These are phyloP conservation scores for Piloderma croceum DNA, from an alignment of 768 basidiomycete species.

Conservation along the genomic window DNA sequence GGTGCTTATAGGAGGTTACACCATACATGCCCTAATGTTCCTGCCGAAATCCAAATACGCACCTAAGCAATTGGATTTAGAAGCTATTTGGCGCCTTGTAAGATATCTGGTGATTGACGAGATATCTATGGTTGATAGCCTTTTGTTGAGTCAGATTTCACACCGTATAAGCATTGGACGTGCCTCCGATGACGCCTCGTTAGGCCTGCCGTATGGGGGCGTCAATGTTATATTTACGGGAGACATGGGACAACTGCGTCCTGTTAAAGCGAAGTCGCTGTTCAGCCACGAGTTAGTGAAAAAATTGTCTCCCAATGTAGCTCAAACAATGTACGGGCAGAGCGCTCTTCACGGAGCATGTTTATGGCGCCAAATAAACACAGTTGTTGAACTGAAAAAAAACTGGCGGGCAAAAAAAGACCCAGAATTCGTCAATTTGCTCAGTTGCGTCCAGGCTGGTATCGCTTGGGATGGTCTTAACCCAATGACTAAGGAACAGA, in stretches of 20 bases:
- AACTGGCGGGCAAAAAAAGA: slow-evolving; percentile 3
- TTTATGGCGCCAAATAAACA: slow-evolving; percentile 6
- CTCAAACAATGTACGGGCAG: neutral
- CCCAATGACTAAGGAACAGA: neutral
- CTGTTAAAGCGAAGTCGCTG: slow-evolving; percentile 13
- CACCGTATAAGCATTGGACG: slow-evolving; percentile 15
- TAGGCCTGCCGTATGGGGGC: slow-evolving; percentile 21
- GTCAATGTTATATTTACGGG: slow-evolving; percentile 28
- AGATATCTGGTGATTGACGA: slow-evolving; percentile 19
- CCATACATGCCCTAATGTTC: slow-evolving; percentile 22
- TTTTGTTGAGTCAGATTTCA: slow-evolving; percentile 18
- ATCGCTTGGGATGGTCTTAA: neutral
- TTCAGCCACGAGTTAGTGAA: slow-evolving; percentile 10
- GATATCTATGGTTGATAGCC: slow-evolving; percentile 12
- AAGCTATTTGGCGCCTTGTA: slow-evolving; percentile 8
- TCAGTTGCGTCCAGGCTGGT: neutral
- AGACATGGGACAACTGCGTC: slow-evolving; percentile 24
- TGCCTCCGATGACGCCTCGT: slow-evolving; percentile 1
- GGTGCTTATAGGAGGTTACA: slow-evolving; percentile 20
- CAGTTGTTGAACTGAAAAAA: slow-evolving; percentile 7
- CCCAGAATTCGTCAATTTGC: neutral
- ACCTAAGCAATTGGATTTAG: neutral
- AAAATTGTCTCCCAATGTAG: neutral
- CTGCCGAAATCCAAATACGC: slow-evolving; percentile 7
- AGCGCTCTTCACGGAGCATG: slow-evolving; percentile 6